Evolutionary conservation across 345 rosid species (phyloP).

Genomic region (Eucalyptus cloeziana): DNA sequence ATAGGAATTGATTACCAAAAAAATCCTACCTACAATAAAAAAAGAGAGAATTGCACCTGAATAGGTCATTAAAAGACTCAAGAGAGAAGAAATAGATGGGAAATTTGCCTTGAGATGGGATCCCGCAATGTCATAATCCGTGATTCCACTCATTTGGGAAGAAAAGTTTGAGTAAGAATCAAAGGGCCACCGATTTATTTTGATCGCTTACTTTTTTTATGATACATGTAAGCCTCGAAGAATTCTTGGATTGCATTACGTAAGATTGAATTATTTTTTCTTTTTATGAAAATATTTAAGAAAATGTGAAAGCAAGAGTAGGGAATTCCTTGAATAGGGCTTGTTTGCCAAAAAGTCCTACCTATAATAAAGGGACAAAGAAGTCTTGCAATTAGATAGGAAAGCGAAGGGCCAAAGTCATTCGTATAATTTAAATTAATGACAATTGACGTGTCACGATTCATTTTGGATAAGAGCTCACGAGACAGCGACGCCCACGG

Average conservation of each 20-base stretch:
- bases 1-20: neutral
- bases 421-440: neutral
- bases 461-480: neutral
- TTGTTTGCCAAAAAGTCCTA: neutral
- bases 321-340: neutral
- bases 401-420: neutral
- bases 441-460: neutral
- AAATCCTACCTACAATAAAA: neutral
- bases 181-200: accelerated
- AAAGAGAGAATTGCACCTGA: neutral
- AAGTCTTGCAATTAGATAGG: neutral
- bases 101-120: too few species aligned
- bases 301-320: neutral
- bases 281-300: neutral
- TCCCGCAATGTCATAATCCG: accelerated
- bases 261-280: neutral
- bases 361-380: neutral
- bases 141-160: too few species aligned
- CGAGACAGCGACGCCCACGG: neutral
- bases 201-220: accelerated
- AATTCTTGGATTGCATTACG: neutral
- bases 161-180: too few species aligned
- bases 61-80: accelerated
- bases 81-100: too few species aligned
- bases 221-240: neutral